Conservation (phyloP, 805 yeast genomes). For the Candida qinlingensis region DNA sequence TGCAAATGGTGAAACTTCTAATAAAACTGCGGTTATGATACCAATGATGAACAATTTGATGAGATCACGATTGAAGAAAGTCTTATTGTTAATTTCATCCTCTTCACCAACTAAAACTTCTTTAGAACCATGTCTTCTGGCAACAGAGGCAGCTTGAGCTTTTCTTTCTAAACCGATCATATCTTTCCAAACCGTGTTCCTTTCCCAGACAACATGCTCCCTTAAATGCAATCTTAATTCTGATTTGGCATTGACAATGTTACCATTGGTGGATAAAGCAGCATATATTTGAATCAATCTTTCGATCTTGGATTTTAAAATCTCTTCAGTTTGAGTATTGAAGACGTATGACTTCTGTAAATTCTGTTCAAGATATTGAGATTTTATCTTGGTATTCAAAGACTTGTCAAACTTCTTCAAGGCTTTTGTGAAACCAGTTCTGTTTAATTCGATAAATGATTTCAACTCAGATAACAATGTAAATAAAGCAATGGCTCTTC, state of each 20-base stretch:
- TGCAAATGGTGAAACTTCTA: slow-evolving; percentile 47
- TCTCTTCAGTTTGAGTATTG: slow-evolving; percentile 37
- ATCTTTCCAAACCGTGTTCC: slow-evolving; percentile 97
- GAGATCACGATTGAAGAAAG: slow-evolving; percentile 27
- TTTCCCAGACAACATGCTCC: slow-evolving; percentile 95
- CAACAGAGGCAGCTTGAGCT: slow-evolving; percentile 64
- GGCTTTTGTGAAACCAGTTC: slow-evolving; percentile 85
- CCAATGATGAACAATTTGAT: slow-evolving; percentile 45
- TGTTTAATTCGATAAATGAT: slow-evolving; percentile 78
- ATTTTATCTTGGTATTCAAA: slow-evolving; percentile 53
- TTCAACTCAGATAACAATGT: slow-evolving; percentile 77
- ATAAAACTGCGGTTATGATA: slow-evolving; percentile 39
- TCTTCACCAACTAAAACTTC: slow-evolving; percentile 24
- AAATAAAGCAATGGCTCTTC: slow-evolving; percentile 58
- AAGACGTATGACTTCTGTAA: slow-evolving; percentile 53
- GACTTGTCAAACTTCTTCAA: slow-evolving; percentile 90
- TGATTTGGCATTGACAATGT: slow-evolving; percentile 37
- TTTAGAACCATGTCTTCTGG: slow-evolving; percentile 23
- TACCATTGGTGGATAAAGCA: slow-evolving; percentile 37
- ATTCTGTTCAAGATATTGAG: slow-evolving; percentile 44
- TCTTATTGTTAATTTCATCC: slow-evolving; percentile 19
- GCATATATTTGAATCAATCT: slow-evolving; percentile 53
- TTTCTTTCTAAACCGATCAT: slow-evolving; percentile 88
- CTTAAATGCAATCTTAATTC: slow-evolving; percentile 57
- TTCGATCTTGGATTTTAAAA: slow-evolving; percentile 49